Evolutionary conservation across 164 flowering plant genomes (phyloP).

Genomic region (Piper longum): DNA sequence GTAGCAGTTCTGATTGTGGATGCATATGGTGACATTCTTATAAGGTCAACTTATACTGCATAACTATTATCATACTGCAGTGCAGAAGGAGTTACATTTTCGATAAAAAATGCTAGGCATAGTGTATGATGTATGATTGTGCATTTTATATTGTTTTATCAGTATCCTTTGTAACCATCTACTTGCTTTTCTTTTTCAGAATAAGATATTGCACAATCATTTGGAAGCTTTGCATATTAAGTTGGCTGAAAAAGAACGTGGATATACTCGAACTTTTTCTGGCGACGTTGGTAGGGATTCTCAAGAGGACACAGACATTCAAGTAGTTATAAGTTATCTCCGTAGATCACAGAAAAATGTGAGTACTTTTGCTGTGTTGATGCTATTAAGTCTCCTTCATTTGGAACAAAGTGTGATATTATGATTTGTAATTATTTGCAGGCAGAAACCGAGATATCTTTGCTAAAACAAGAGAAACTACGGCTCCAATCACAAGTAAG

Average conservation of each 20-base stretch:
- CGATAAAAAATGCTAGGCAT: not conserved
- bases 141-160: too few relatives aligned
- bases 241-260: constrained; percentile 22
- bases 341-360: constrained; percentile 85
- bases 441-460: constrained; percentile 88
- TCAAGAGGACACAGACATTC: constrained; percentile 48
- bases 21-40: too few relatives aligned
- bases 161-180: too few relatives aligned
- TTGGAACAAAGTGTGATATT: not conserved
- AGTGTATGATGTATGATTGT: not conserved
- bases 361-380: constrained; percentile 4
- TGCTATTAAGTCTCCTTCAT: not conserved
- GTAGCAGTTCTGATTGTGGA: too few relatives aligned
- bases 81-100: too few relatives aligned
- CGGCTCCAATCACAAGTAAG: constrained; percentile 74
- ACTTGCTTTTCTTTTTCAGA: not conserved
- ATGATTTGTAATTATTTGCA: constrained; percentile 13
- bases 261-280: constrained; percentile 28
- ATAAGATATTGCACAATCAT: too few relatives aligned
- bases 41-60: too few relatives aligned
- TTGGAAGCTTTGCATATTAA: too few relatives aligned
- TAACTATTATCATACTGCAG: too few relatives aligned
- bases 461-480: constrained; percentile 74
- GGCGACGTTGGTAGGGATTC: constrained; percentile 16
- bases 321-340: constrained; percentile 60